Base-by-base conservation (phyloP, 129 eudicot genomes). In the Chrysanthemum seticuspe region DNA sequence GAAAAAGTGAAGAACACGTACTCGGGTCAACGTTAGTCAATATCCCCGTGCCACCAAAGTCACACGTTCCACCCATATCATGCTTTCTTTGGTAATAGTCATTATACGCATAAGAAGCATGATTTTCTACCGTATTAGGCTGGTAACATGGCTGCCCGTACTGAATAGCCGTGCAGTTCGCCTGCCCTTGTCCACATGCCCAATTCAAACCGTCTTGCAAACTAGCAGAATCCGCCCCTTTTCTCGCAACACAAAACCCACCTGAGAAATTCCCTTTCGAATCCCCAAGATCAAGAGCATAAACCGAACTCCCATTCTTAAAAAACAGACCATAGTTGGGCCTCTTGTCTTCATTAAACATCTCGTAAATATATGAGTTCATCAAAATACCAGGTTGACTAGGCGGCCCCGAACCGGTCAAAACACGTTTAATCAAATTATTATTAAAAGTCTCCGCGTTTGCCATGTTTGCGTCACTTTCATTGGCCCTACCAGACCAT, bases 371-470 rank as follows among this genome's bases (percentile, higher is more conserved):
- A 52, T 87, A 90, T 4, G 91, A 81, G 62, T 76, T 81, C 18
- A 87, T 63, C 13, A 88, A 83, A 52, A 90, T 61, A 40, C 10
- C 10, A 13, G 79, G 87, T 70, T 81, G 87, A 68, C 93, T 90
- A 10, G 94, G 96, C 3, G 89, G 90, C 27, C 94, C 96, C 0
- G 91, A 83, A 76, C 83, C 80, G 18, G 72, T 83, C 53, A 72
- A 76, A 79, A 85, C 88, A 21, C 90, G 89, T 23, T 15, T 55
- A 40, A 90, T 75, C 79, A 90, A 81, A 23, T 90, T 87, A 50
- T 83, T 85, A 27, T 76, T 85, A 44, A 82, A 90, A 31, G 89
- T 83, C 63, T 85, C 84, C 2, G 96, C 96, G 29, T 85, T 85
- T 53, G 68, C 76, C 49, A 69, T 70, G 7, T 90, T 87, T 62